Base-by-base conservation (phyloP, 2,329 filamentous ascomycete species). In the Tricladium varicosporioides region DNA sequence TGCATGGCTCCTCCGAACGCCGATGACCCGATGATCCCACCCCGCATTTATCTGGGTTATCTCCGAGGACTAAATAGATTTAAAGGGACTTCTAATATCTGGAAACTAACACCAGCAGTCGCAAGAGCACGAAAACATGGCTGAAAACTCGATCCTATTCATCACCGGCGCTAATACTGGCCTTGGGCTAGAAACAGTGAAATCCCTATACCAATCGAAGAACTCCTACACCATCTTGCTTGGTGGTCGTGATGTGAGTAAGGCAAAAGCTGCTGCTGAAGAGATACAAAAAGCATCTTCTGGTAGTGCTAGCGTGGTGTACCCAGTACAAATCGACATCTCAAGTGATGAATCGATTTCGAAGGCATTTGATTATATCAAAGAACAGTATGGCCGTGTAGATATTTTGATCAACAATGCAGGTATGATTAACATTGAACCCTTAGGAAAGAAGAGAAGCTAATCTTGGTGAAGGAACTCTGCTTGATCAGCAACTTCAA, bases 161-260 rank as follows among this genome's bases (percentile, higher is more conserved):
- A 67, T 78, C 3, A 76, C 75, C 0, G 76, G 76, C 2, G 70
- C 73, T 7, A 78, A 78, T 52, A 69, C 66, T 0, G 75, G 76
- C 5, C 64, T 78, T 0, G 75, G 76, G 0, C 67, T 71, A 1
- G 75, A 77, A 51, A 68, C 73, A 0, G 67, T 71, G 13, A 69
- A 66, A 5, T 19, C 61, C 8, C 48, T 66, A 4, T 51, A 52
- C 43, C 48, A 56, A 43, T 60, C 60, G 15, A 33, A 50, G 16
- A 53, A 43, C n/a, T 2, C 58, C 3, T 64, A 65, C 48, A 60
- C 71, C 19, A 71, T 80, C 14, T 75, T 80, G 36, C 64, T 80
- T 14, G 76, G 70, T 33, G 72, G 73, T 14, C 75, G 78, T 42
- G 68, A 65, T 42, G 49, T 72, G 1, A 66, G 70, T 2, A 76